Evolutionary conservation across 2,329 filamentous ascomycete genomes (phyloP), one percentile per base, ranked within the genome.

Genomic region (Fusarium denticulatum): DNA sequence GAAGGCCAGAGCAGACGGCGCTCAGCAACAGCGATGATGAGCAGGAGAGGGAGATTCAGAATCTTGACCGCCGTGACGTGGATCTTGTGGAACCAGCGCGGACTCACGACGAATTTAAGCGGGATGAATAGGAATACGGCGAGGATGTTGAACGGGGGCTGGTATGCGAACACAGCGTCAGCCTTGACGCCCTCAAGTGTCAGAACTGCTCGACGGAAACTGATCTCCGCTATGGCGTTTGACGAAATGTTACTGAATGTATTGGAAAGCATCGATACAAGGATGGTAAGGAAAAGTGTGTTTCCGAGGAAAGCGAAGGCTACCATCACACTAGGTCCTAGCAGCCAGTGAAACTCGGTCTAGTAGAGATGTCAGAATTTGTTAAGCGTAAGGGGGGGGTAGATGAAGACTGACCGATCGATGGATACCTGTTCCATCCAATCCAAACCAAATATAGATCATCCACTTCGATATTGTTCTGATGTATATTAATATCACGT

Each of bases 361-460:
- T 93, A 40, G 16, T 14, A 10, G 24, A 30, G 36, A 37, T 39
- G 67, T 59, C 36, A 80, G 69, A 32, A 13, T 7, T 10, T 45
- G 11, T 14, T 30, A 53, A 39, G 26, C 22, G 6, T 52, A 36
- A 20, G 16, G 7, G 8, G 26, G 8, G n/a, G n/a, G 11, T n/a
- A 10, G 12, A 39, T 13, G 22, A 18, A 15, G 40, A 79, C 85
- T 78, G 78, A 87, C 86, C 64, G 89, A 89, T 72, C 85, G 81
- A 53, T 89, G 86, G 46, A 92, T 90, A 13, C 90, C 90, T 7
- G 87, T 90, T 12, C 89, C 94, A 76, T 96, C 94, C 4, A 97
- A 88, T 5, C 94, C 94, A 78, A 97, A 96, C 94, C 94, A 97
- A 72, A 97, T 95, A 88, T 93, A 96, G 4, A 96, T 88, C 93